Base-by-base conservation (phyloP, 1,139 yeast species). In the Saccharomycopsis phalli region DNA sequence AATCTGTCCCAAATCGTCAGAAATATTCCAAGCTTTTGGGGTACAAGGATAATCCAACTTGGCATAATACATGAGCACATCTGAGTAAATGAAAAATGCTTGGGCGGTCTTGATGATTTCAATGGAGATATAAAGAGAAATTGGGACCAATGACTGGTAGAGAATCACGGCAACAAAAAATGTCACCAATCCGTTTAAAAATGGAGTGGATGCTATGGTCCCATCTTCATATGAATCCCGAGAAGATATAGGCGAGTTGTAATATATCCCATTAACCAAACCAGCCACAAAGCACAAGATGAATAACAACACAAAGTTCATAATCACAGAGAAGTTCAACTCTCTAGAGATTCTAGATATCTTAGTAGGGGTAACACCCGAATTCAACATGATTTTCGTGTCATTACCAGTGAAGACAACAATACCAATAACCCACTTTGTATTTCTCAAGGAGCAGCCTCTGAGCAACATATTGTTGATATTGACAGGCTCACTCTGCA, bases 1-100 rank as follows among this genome's bases (percentile, higher is more conserved):
- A 52, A 91, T 82, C 61, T 91, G 98, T 25, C 98, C 98, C 54
- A 91, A 68, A 60, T 91, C 98, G 63, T 91, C 98, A 10, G 96
- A 86, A 42, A 91, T 88, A 56, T 82, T 86, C 98, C 98, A 91
- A 0, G 95, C 74, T 57, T 91, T 88, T 6, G 98, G 97, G 4
- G 91, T 77, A 61, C 98, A 91, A 1, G 97, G 96, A 57, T 83
- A 88, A 58, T 91, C 95, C 49, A 91, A 65, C 47, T 69, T 76
- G 39, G 74, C 82, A 55, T 88, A 81, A 60, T 87, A 91, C 87
- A 91, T 81, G 53, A 80, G 70, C 34, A 75, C 73, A 62, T 91
- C 98, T 3, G 93, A 80, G 58, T 78, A 87, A 51, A 91, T 91
- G 66, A 91, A 91, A 51, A 74, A 87, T 0, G 98, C 97, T 56